These are phyloP conservation scores for Wallacemonas sp. DNA, from an alignment of 208 protist genomes.

Conservation along the genomic window DNA sequence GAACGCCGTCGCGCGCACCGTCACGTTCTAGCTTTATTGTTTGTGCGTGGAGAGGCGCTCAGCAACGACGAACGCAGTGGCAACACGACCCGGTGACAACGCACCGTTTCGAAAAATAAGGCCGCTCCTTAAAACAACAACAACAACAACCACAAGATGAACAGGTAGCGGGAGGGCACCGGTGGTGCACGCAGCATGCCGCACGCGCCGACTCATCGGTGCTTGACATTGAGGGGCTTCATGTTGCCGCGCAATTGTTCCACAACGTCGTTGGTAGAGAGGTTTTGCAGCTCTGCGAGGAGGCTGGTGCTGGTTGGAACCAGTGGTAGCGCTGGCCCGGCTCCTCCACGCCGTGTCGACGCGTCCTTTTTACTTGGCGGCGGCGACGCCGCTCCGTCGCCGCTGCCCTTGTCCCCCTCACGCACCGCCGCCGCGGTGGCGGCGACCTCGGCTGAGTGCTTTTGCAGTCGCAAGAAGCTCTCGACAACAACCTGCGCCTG, in stretches of 20 bases:
- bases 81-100: no score
- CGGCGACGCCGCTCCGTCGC: background rate
- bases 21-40: no score
- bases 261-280: constrained; percentile 34
- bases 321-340: background rate
- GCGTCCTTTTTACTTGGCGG: background rate
- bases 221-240: constrained; percentile 24
- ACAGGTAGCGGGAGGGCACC: background rate
- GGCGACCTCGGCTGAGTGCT: background rate
- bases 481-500: constrained; percentile 15
- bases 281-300: constrained; percentile 27
- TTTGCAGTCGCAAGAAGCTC: constrained; percentile 10
- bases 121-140: constrained; percentile 2
- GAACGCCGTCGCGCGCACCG: no score
- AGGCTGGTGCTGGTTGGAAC: constrained; percentile 6
- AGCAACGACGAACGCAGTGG: no score
- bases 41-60: no score
- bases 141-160: background rate
- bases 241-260: constrained; percentile 71
- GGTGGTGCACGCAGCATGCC: no score
- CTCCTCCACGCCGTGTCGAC: background rate
- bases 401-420: background rate
- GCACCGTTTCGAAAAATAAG: constrained; percentile 11
- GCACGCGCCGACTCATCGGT: no score
- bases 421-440: background rate